phyloP scores from a whole-genome alignment of 179 eudicot genomes.

The Nepenthes alata region DNA sequence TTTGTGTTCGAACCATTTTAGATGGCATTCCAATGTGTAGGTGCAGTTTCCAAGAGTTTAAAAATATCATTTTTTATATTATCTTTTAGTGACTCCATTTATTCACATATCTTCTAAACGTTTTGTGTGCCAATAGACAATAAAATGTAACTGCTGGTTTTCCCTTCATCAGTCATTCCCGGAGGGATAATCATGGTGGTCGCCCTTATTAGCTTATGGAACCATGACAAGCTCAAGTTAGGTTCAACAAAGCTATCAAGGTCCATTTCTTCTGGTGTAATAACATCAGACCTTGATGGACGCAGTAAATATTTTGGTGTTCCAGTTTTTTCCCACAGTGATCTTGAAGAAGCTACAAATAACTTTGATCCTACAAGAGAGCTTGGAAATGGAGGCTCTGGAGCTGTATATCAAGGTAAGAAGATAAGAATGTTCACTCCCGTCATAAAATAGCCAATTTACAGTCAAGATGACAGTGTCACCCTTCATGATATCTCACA shows the following conservation, averaged over 20 bases:
- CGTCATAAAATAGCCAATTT: too few relatives aligned
- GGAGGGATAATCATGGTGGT: neutral
- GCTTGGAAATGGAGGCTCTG: slow-evolving; percentile 89
- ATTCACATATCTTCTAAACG: too few relatives aligned
- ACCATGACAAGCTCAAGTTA: neutral
- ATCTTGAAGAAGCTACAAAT: slow-evolving; percentile 72
- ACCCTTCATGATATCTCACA: neutral
- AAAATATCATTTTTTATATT: too few relatives aligned
- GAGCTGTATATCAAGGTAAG: slow-evolving; percentile 76
- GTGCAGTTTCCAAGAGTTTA: too few relatives aligned
- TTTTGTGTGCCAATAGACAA: too few relatives aligned
- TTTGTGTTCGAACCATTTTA: too few relatives aligned
- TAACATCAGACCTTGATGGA: slow-evolving; percentile 30
- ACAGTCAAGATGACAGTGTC: too few relatives aligned
- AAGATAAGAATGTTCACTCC: neutral
- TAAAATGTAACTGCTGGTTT: neutral
- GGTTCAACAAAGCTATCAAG: neutral
- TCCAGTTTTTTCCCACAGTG: slow-evolving; percentile 49
- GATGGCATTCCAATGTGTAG: too few relatives aligned
- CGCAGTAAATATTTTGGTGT: slow-evolving; percentile 31
- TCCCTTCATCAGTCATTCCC: neutral
- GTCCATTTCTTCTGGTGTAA: slow-evolving; percentile 26
- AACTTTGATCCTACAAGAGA: slow-evolving; percentile 47
- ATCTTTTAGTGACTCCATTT: too few relatives aligned
- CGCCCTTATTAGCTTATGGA: neutral